Base-by-base conservation (phyloP, 1,139 yeast genomes). In the Geotrichum siamense region DNA sequence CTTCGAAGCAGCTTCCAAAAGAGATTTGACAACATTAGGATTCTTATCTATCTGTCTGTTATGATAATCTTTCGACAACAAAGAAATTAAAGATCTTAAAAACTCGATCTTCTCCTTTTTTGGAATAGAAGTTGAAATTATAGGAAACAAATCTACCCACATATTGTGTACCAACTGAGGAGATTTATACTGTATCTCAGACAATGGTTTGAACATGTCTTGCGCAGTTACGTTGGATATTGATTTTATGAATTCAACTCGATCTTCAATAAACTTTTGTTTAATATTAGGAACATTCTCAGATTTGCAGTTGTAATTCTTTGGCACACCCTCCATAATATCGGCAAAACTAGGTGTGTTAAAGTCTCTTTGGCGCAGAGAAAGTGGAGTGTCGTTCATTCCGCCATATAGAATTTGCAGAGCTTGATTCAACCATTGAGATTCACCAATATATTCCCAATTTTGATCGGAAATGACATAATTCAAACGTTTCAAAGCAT, bases 341-440 rank as follows among this genome's bases (percentile, higher is more conserved):
- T 72, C 68, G 2, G 64, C 62, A 30, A 85, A 63, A 2, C 81
- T 67, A 2, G 86, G 75, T 41, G 84, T 68, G 27, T 69, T 71
- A 52, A 76, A 72, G 39, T 79, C 82, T 9, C 65, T 69, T 0
- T 65, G 64, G 4, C 66, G 62, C 35, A 84, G 62, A 26, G 60
- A 63, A 25, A 83, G 54, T 5, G 58, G 63, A 44, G 72, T 68
- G 1, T 74, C 74, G 47, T 79, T 81, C 27, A 86, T 76, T 0
- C 94, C 74, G 0, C 94, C 95, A 58, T 82, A 84, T 10, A 93
- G 66, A 35, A 93, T 65, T 59, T 91, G 97, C 31, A 86, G 68
- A 0, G 95, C 98, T 62, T 91, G 98, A 59, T 87, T 86, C 50
- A 89, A 67, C 98, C 98, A 93, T 41, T 89, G 87, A 56, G 83